Evolutionary conservation across 768 basidiomycete genomes (phyloP).

Genomic region (Porphyrellus cyaneotinctus): DNA sequence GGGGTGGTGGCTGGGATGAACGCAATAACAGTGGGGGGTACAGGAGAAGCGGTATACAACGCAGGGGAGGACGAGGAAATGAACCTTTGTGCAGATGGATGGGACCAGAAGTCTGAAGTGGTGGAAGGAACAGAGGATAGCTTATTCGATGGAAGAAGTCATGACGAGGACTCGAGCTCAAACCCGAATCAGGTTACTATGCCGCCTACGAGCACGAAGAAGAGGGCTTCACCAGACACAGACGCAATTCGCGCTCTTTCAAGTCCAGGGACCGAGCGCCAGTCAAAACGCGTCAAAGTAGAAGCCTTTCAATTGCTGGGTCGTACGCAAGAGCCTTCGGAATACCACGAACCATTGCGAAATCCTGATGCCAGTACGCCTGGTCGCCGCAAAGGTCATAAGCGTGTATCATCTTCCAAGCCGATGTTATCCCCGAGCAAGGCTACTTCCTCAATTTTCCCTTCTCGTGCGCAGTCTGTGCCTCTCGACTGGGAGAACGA

Average conservation of each 20-base stretch:
- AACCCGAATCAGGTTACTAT: neutral
- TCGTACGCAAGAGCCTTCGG: slow-evolving; percentile 11
- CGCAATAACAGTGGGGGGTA: neutral
- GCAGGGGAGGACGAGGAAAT: slow-evolving; percentile 1
- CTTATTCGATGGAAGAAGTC: slow-evolving; percentile 25
- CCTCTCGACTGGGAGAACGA: slow-evolving; percentile 18
- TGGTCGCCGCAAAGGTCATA: neutral
- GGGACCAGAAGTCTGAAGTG: slow-evolving; percentile 2
- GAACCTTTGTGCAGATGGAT: neutral
- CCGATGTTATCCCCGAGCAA: slow-evolving; percentile 17
- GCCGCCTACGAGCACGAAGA: slow-evolving; percentile 20
- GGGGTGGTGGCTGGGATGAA: neutral
- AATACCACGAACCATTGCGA: slow-evolving; percentile 21
- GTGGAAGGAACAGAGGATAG: slow-evolving; percentile 36
- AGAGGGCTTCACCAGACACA: slow-evolving; percentile 29
- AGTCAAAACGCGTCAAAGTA: slow-evolving; percentile 27
- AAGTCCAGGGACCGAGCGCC: slow-evolving; percentile 14
- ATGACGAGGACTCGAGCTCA: neutral
- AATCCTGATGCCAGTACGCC: slow-evolving; percentile 13
- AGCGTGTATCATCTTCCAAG: slow-evolving; percentile 24
- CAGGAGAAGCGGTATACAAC: neutral
- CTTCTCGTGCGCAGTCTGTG: slow-evolving; percentile 28
- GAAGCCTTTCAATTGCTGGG: slow-evolving; percentile 15
- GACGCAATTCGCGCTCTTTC: slow-evolving; percentile 8
- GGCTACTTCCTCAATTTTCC: slow-evolving; percentile 8